Base-by-base conservation (phyloP, 179 eudicot genomes). In the Corrigiola litoralis region DNA sequence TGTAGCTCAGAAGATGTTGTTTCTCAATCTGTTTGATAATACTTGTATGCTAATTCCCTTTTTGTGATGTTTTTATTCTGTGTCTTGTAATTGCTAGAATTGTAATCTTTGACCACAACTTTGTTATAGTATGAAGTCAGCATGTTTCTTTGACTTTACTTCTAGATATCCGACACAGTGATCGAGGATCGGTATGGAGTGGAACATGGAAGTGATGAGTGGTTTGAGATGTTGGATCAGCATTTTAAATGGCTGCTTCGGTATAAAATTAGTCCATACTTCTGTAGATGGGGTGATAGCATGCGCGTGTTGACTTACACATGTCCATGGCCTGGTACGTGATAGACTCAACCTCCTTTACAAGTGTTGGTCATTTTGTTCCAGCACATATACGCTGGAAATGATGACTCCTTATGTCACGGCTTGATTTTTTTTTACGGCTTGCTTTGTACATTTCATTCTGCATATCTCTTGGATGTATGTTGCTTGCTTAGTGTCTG, bases 291-390 rank as follows among this genome's bases (percentile, higher is more conserved):
- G 99, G 94, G 97, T 72, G 89, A 90, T 66, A 57, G 85, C 78
- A 94, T 94, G 99, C 96, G 94, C 71, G 99, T 94, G 59, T 77
- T 94, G 81, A 81, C 97, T 41, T 94, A 94, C 77, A 86, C 97
- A 50, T 83, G 84, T 74, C 99, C 99, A 31, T 94, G 96, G 96
- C 97, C 99, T 75, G 99, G 99, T 94, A 79, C 49, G 52, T 71
- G 36, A 47, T 59, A 3, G 32, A 25, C 42, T 18, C 53, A 33
- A 58, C 33, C 66, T 59, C 27, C 34, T 58, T 27, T 21, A 34
- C 13, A 0, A 25, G 8, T 37, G 12, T 18, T 6, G 16, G 21
- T 20, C 31, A 20, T 13, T 23, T 69, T 31, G 44, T 18, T 41
- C 21, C 37, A 23, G 48, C 47, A 58, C n/a, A n/a, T n/a, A n/a